These are phyloP conservation scores for Leccinum fallax DNA, from an alignment of 1,284 basidiomycete species.

Conservation along the genomic window DNA sequence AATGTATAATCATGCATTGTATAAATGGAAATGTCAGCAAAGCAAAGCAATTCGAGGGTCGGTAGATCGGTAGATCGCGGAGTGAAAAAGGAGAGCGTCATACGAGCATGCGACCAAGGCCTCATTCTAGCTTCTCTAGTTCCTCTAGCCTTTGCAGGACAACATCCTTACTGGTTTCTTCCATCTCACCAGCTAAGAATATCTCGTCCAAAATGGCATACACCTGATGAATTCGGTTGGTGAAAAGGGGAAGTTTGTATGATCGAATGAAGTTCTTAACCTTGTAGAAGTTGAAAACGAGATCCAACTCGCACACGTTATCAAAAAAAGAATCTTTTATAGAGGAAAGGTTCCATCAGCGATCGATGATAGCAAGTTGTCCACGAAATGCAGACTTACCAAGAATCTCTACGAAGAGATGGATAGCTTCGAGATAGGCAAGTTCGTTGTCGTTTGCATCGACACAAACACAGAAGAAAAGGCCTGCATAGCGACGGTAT, in stretches of 20 bases:
- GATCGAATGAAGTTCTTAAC: slow-evolving; percentile 41
- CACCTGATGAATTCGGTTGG: slow-evolving; percentile 52
- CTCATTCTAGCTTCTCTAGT: slow-evolving; percentile 84
- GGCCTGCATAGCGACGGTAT: slow-evolving; percentile 93
- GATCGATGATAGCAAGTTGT: neutral
- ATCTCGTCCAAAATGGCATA: slow-evolving; percentile 98
- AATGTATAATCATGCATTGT: neutral
- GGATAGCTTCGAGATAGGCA: slow-evolving; percentile 96
- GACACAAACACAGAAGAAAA: slow-evolving; percentile 98
- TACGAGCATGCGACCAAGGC: slow-evolving; percentile 7
- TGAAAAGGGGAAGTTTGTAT: slow-evolving; percentile 8
- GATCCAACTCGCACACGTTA: slow-evolving; percentile 95
- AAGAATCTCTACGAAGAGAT: slow-evolving; percentile 97
- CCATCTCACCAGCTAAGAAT: slow-evolving; percentile 97
- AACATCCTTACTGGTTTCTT: slow-evolving; percentile 97
- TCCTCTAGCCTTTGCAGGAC: slow-evolving; percentile 89
- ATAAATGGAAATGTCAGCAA: slow-evolving; percentile 16
- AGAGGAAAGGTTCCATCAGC: slow-evolving; percentile 4
- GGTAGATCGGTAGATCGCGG: slow-evolving; percentile 7
- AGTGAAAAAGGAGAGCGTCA: slow-evolving; percentile 6
- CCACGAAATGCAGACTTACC: slow-evolving; percentile 53
- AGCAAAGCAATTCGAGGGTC: slow-evolving; percentile 6
- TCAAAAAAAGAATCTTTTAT: slow-evolving; percentile 95
- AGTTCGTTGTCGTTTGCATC: slow-evolving; percentile 99
- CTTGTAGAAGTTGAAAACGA: slow-evolving; percentile 99